Percentiles rank a stretch among this genome's conserved stretches.
Evolutionary conservation across 306 rosid species (phyloP).

Genomic region (Castanopsis chinensis): DNA sequence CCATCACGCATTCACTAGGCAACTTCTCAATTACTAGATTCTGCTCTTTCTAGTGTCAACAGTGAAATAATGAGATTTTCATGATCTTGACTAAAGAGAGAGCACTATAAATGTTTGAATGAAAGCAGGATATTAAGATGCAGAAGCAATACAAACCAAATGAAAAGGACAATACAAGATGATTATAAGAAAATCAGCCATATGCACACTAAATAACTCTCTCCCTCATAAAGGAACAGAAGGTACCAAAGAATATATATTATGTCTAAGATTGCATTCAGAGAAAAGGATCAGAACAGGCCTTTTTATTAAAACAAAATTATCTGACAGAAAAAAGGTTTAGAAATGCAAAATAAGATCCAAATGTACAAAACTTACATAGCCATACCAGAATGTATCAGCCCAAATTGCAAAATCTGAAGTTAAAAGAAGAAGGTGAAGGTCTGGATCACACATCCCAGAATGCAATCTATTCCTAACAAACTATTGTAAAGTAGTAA

Average conservation of each 20-base stretch:
- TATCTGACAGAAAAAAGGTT: no score
- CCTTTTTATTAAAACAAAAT: no score
- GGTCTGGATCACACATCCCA: neutral
- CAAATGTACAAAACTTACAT: neutral
- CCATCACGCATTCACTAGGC: constrained; percentile 7
- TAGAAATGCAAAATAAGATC: neutral
- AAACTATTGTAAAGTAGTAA: neutral
- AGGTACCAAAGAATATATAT: neutral
- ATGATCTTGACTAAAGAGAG: neutral
- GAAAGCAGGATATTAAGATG: neutral
- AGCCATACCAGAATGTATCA: neutral
- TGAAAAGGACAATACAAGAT: neutral
- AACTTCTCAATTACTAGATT: neutral
- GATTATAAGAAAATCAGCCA: neutral
- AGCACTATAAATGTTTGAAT: neutral
- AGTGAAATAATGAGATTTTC: constrained; percentile 2
- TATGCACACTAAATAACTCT: neutral
- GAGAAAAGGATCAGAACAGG: no score
- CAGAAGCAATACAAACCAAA: neutral
- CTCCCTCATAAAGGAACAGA: neutral
- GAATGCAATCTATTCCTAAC: neutral
- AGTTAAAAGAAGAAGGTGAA: neutral
- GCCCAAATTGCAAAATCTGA: neutral
- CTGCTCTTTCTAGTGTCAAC: neutral
- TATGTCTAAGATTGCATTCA: neutral